phyloP scores from a whole-genome alignment of 2,329 filamentous ascomycete genomes.

The Canariomyces notabilis region DNA sequence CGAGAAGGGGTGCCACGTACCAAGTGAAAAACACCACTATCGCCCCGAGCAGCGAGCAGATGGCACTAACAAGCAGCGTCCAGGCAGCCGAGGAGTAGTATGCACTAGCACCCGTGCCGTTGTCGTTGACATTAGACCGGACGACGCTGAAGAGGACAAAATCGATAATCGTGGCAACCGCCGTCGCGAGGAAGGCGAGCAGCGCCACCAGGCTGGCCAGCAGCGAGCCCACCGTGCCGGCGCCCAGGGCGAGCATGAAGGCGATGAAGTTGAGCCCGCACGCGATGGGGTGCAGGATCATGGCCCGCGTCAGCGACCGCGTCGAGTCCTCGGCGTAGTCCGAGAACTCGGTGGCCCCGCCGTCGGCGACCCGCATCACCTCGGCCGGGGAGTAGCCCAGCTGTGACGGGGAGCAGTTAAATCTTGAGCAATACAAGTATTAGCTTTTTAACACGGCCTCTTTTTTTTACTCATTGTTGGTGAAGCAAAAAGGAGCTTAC shows the following conservation, averaged over 20 bases:
- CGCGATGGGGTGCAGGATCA: conserved; percentile 60
- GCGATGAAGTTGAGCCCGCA: conserved; percentile 53
- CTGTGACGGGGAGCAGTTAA: conserved; percentile 41
- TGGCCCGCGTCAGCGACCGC: conserved; percentile 49
- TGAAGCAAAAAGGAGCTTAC: conserved; percentile 20
- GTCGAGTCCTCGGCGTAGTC: conserved; percentile 39
- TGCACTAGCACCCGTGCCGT: conserved; percentile 37
- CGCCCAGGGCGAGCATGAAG: conserved; percentile 50
- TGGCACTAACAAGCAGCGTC: conserved; percentile 52
- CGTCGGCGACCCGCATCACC: conserved; percentile 37
- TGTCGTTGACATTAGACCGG: conserved; percentile 47
- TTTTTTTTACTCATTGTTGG: too few relatives aligned
- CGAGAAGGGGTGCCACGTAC: conserved; percentile 34
- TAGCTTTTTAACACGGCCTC: too few relatives aligned
- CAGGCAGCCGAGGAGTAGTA: conserved; percentile 52
- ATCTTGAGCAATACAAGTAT: too few relatives aligned
- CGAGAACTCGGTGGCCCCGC: conserved; percentile 35
- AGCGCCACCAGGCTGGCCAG: conserved; percentile 45
- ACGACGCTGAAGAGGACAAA: conserved; percentile 54
- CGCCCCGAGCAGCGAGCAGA: conserved; percentile 50
- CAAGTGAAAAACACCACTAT: conserved; percentile 58
- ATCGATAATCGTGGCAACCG: conserved; percentile 49
- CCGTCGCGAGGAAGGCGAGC: conserved; percentile 44
- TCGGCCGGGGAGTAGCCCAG: conserved; percentile 54
- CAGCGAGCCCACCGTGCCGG: conserved; percentile 48